Evolutionary conservation across 2,329 filamentous ascomycete species (phyloP).

Genomic region (Fusarium musae): DNA sequence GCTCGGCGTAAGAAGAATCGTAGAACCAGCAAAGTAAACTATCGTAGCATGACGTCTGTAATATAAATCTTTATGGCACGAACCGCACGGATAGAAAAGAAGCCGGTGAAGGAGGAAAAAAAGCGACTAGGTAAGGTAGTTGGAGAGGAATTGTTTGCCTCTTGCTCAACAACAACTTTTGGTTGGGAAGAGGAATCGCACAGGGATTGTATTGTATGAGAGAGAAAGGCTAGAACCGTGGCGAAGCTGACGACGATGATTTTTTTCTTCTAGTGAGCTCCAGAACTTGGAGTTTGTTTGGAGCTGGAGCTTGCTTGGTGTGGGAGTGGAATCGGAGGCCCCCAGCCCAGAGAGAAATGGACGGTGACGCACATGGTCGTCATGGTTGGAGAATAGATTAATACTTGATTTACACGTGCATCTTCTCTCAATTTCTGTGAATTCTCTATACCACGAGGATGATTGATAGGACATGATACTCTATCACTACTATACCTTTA

Average conservation of each 20-base stretch:
- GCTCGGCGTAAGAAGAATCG: neutral
- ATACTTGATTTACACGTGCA: conserved; percentile 38
- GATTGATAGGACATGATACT: neutral
- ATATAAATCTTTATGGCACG: conserved; percentile 6
- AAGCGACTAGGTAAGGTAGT: neutral
- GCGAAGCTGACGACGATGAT: conserved; percentile 43
- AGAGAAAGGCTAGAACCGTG: conserved; percentile 25
- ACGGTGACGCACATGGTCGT: conserved; percentile 49
- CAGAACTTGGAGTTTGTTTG: neutral
- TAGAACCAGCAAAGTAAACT: conserved; percentile 1
- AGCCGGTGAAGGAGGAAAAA: conserved; percentile 8
- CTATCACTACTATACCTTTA: fast-evolving
- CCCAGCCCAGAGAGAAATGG: conserved; percentile 19
- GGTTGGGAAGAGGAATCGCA: neutral
- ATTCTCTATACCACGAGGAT: conserved; percentile 1
- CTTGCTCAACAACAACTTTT: conserved; percentile 17
- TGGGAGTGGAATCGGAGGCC: conserved; percentile 29
- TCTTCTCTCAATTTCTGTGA: neutral
- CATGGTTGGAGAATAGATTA: conserved; percentile 41
- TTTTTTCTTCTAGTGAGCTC: conserved; percentile 19
- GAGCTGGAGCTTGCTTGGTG: neutral
- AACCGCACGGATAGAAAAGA: conserved; percentile 13
- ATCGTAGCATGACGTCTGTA: conserved; percentile 32
- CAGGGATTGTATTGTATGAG: conserved; percentile 2
- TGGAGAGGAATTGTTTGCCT: conserved; percentile 17